Evolutionary conservation across 2,329 filamentous ascomycete genomes (phyloP).

Genomic region (Aspergillus ruber): DNA sequence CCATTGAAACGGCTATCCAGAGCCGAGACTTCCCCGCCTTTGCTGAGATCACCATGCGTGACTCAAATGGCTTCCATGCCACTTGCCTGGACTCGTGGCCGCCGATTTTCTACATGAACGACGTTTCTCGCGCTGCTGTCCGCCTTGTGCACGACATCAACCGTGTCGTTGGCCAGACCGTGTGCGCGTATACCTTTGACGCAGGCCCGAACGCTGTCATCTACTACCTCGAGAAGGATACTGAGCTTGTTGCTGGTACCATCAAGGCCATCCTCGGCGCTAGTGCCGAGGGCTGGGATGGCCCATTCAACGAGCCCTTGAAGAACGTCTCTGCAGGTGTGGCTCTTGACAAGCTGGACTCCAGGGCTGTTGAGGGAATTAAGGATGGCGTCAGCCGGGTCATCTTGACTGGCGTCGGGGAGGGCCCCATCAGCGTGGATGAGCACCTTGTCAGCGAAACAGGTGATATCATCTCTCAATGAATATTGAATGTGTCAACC

Average conservation of each 20-base stretch:
- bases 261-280: slow-evolving; percentile 70
- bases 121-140: slow-evolving; percentile 80
- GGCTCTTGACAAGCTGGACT: slow-evolving; percentile 55
- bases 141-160: slow-evolving; percentile 88
- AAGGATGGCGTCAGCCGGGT: slow-evolving; percentile 78
- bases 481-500: neutral
- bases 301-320: slow-evolving; percentile 52
- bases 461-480: slow-evolving; percentile 42
- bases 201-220: slow-evolving; percentile 95
- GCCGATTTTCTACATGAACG: slow-evolving; percentile 98
- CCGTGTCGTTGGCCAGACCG: slow-evolving; percentile 63
- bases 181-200: slow-evolving; percentile 96
- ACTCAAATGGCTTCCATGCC: slow-evolving; percentile 95
- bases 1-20: slow-evolving; percentile 76
- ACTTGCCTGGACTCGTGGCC: slow-evolving; percentile 92
- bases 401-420: slow-evolving; percentile 85
- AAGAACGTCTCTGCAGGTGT: slow-evolving; percentile 47
- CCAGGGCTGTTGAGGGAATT: slow-evolving; percentile 55
- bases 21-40: slow-evolving; percentile 78
- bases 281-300: slow-evolving; percentile 47
- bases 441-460: slow-evolving; percentile 67
- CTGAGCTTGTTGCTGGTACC: slow-evolving; percentile 64
- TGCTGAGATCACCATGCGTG: slow-evolving; percentile 87
- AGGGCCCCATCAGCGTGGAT: slow-evolving; percentile 75
- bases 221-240: slow-evolving; percentile 82